These are phyloP conservation scores for Bauhinia variegata DNA, from an alignment of 306 rosid genomes.

Conservation along the genomic window DNA sequence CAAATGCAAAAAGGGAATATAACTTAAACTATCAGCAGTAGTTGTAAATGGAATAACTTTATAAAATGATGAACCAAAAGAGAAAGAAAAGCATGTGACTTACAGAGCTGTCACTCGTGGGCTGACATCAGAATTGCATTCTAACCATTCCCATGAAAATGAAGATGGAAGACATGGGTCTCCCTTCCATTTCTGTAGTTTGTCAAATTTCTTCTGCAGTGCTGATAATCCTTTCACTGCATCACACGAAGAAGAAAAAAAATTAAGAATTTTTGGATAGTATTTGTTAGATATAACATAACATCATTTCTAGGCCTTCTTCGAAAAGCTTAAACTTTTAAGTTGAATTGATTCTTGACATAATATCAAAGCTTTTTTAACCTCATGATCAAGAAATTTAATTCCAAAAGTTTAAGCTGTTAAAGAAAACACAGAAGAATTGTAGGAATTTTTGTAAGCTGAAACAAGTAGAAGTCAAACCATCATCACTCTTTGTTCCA, in stretches of 20 bases:
- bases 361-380: too few relatives aligned
- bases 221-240: conserved; percentile 31
- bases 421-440: too few relatives aligned
- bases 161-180: conserved; percentile 39
- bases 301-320: too few relatives aligned
- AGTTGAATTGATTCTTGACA: too few relatives aligned
- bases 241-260: neutral
- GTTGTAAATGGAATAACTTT: neutral
- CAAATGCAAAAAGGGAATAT: neutral
- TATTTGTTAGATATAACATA: too few relatives aligned
- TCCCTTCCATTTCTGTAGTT: conserved; percentile 30
- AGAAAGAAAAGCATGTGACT: neutral
- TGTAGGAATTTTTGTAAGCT: too few relatives aligned
- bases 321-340: too few relatives aligned
- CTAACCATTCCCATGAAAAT: conserved; percentile 39
- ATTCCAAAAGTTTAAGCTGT: too few relatives aligned
- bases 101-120: conserved; percentile 39
- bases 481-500: conserved; percentile 27
- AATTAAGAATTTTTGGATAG: too few relatives aligned
- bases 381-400: too few relatives aligned
- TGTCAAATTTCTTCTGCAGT: conserved; percentile 21
- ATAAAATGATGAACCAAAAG: neutral
- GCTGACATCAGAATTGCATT: conserved; percentile 9
- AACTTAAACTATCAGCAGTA: neutral
- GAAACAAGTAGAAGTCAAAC: neutral